Evolutionary conservation across 2,329 filamentous ascomycete species (phyloP).

Genomic region (Ilyonectria sp.): DNA sequence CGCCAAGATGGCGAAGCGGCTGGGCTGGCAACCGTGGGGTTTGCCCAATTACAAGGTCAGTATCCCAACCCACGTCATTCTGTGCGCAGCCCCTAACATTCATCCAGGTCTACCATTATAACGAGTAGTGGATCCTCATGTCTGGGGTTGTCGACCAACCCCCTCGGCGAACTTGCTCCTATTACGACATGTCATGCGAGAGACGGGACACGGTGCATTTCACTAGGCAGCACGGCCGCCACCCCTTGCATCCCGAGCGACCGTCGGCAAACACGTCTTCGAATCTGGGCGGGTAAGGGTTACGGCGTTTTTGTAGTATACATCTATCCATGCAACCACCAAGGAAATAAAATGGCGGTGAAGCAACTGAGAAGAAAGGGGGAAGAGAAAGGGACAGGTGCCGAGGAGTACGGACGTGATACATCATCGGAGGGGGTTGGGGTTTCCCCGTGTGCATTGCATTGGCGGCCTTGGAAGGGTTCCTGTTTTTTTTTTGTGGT

Average conservation of each 20-base stretch:
- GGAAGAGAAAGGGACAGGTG: not conserved
- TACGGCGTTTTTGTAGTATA: conserved; percentile 48
- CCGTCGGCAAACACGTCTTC: conserved; percentile 35
- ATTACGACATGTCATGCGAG: conserved; percentile 35
- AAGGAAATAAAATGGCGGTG: conserved; percentile 19
- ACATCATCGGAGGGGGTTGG: conserved; percentile 19
- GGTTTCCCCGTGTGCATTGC: conserved; percentile 12
- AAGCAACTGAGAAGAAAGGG: conserved; percentile 15
- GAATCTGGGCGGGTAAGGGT: conserved; percentile 40
- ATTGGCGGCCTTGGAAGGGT: conserved; percentile 3
- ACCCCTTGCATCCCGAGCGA: conserved; percentile 22
- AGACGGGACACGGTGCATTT: conserved; percentile 25
- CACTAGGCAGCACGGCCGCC: conserved; percentile 12
- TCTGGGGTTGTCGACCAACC: conserved; percentile 27
- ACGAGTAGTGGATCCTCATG: conserved; percentile 73
- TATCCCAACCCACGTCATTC: conserved; percentile 25
- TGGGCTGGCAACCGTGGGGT: conserved; percentile 90
- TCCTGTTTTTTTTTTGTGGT: conserved; percentile 7
- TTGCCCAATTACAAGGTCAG: conserved; percentile 96
- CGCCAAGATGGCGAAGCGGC: conserved; percentile 92
- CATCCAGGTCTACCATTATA: conserved; percentile 87
- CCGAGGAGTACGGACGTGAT: conserved; percentile 15
- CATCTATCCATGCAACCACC: conserved; percentile 23
- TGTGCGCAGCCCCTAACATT: conserved; percentile 28
- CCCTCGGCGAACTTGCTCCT: conserved; percentile 24